phyloP scores from a whole-genome alignment of 2,329 filamentous ascomycete genomes.

The Hypoxylon sp. region DNA sequence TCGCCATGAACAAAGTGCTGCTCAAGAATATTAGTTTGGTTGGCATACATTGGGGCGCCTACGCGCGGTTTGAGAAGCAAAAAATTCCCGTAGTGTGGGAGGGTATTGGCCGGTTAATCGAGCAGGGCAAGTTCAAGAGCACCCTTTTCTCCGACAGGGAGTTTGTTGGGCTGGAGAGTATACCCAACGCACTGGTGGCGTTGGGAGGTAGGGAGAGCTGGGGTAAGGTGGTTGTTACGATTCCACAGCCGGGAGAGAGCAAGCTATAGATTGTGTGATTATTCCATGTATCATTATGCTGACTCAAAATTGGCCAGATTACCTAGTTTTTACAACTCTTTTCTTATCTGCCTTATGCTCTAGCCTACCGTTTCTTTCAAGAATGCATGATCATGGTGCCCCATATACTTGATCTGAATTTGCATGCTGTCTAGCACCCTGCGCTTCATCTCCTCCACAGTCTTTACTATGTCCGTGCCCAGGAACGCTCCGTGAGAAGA shows the following conservation, averaged over 20 bases:
- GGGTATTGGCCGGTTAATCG: slow-evolving; percentile 80
- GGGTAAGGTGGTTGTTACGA: slow-evolving; percentile 94
- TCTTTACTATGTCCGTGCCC: slow-evolving; percentile 67
- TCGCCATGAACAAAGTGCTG: slow-evolving; percentile 90
- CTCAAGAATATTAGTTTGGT: slow-evolving; percentile 93
- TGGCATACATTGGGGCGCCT: slow-evolving; percentile 91
- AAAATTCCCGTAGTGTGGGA: slow-evolving; percentile 79
- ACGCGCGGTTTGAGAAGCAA: slow-evolving; percentile 75
- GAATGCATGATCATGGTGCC: slow-evolving; percentile 54
- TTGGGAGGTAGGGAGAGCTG: slow-evolving; percentile 85
- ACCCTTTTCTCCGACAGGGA: slow-evolving; percentile 84
- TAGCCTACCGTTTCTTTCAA: slow-evolving; percentile 42
- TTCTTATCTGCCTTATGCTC: neutral
- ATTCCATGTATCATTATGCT: neutral
- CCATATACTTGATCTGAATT: slow-evolving; percentile 69
- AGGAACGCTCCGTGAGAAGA: slow-evolving; percentile 74
- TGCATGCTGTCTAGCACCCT: slow-evolving; percentile 79
- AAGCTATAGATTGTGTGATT: slow-evolving; percentile 55
- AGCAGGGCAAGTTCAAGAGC: slow-evolving; percentile 78
- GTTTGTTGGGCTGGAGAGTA: slow-evolving; percentile 82
- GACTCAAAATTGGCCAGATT: neutral
- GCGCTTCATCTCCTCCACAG: slow-evolving; percentile 61
- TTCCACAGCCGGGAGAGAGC: slow-evolving; percentile 72
- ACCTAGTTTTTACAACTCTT: neutral
- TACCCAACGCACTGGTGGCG: slow-evolving; percentile 78